Base-by-base conservation (phyloP, 441 rosid species). In the Eruca vesicaria region DNA sequence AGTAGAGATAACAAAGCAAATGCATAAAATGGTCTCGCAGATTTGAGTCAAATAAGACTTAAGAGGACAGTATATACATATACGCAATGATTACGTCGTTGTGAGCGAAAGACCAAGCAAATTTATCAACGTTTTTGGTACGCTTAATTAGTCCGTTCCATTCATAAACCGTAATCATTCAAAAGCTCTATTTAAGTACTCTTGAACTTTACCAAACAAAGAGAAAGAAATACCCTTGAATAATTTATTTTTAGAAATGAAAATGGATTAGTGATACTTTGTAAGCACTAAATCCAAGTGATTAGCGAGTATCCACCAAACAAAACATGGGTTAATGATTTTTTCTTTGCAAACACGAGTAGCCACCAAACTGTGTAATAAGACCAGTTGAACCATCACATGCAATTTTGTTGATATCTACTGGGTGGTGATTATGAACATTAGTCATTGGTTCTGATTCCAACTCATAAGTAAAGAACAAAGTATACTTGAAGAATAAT, bases 401-500 rank as follows among this genome's bases (percentile, higher is more conserved):
- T 65, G 68, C 55, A 77, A 66, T 69, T 19, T 20, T 63, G 63
- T 29, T 55, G 79, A 76, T 63, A 63, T 69, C 60, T 16, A 57
- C 15, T 77, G 62, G 28, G n/a, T 76, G 66, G 76, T 76, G 71
- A 76, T 71, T 18, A 76, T 48, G 56, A 65, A 64, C 76, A 16
- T 63, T 23, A 36, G 68, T 52, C 57, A 52, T 19, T 52, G 57
- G 26, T 31, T 66, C 33, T 72, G 26, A 62, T 62, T 20, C 36
- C 38, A 72, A 7, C 35, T 62, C 32, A 63, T 63, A 71, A 71
- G 61, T 71, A 62, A 61, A 62, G 61, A 71, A 50, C n/a, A 72
- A 72, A 63, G 76, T 63, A 63, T 64, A 73, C 77, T 71, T 73
- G 71, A 63, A 73, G 77, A 73, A 73, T 55, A 64, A 73, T 73